Evolutionary conservation across 2,329 filamentous ascomycete genomes (phyloP).

Genomic region (Xylariales sp.): DNA sequence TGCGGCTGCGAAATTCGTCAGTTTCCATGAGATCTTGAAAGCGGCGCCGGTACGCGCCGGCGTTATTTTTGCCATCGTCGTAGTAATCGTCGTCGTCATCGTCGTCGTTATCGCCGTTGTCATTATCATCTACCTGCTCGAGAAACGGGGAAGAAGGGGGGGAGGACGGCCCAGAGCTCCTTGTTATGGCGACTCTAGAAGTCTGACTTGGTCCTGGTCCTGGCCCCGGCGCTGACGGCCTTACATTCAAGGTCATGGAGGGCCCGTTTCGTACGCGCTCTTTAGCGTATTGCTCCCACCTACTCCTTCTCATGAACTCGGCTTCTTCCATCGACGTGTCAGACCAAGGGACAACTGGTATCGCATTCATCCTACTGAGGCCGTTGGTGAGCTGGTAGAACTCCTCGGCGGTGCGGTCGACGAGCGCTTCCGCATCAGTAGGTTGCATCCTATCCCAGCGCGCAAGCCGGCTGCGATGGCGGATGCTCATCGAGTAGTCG

Average conservation of each 20-base stretch:
- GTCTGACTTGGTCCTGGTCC: background rate
- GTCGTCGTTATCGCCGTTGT: background rate
- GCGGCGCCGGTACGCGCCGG: conserved; percentile 12
- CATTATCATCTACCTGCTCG: background rate
- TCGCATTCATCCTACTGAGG: conserved; percentile 7
- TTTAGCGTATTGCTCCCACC: conserved; percentile 30
- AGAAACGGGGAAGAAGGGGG: background rate
- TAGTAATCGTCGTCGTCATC: background rate
- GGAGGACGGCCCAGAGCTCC: background rate
- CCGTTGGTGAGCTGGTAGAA: no score
- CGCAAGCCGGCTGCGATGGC: conserved; percentile 37
- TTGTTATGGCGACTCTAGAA: background rate
- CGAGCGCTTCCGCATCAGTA: conserved; percentile 10
- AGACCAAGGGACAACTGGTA: conserved; percentile 34
- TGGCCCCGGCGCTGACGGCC: background rate
- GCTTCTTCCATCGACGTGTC: conserved; percentile 34
- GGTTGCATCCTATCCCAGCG: conserved; percentile 2
- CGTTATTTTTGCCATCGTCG: background rate
- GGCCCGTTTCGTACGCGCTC: conserved; percentile 31
- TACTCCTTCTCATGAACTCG: conserved; percentile 24
- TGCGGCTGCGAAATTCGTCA: background rate
- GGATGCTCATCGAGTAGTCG: conserved; percentile 33
- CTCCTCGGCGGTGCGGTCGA: background rate
- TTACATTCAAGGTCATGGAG: conserved; percentile 14
- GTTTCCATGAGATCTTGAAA: conserved; percentile 1